A percentile compares a stretch with the other conserved stretches of the same genome.
These are phyloP conservation scores for Alternaria triticimaculans DNA, from an alignment of 2,329 filamentous ascomycete genomes.

Conservation along the genomic window DNA sequence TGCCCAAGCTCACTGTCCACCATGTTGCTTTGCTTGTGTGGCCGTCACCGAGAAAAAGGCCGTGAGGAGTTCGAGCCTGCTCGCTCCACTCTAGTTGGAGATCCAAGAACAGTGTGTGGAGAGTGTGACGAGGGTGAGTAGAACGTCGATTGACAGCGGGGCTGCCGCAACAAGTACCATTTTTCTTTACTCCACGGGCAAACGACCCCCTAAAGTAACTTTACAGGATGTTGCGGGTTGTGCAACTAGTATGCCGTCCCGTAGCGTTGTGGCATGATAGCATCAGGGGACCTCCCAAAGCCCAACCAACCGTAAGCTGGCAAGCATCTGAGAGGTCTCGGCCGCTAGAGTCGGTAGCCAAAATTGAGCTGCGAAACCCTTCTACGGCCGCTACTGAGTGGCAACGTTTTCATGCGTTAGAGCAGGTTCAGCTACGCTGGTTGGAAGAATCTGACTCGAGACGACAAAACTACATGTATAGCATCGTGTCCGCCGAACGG, in stretches of 20 bases:
- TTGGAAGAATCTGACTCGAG: neutral
- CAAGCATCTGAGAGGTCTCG: neutral
- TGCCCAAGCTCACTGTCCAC: constrained; percentile 23
- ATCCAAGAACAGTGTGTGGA: constrained; percentile 1
- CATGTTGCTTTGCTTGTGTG: constrained; percentile 8
- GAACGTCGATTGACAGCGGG: neutral
- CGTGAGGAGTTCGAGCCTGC: constrained; percentile 5
- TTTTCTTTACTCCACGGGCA: constrained; percentile 2
- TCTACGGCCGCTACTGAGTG: neutral
- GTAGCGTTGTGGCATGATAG: neutral
- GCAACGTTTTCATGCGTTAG: neutral
- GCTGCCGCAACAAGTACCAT: constrained; percentile 7
- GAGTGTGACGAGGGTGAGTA: neutral
- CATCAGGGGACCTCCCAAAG: constrained; percentile 1
- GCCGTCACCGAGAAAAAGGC: constrained; percentile 5
- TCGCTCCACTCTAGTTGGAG: neutral
- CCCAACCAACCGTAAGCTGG: neutral
- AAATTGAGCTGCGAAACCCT: neutral
- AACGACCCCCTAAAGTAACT: constrained; percentile 1
- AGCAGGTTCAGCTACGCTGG: neutral
- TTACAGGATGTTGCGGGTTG: neutral
- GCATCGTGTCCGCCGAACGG: neutral
- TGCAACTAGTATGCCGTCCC: neutral
- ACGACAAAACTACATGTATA: neutral
- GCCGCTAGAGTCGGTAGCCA: neutral